Conservation (phyloP, 371 early-diverging fungal genomes). For the Lichtheimia hyalospora region DNA sequence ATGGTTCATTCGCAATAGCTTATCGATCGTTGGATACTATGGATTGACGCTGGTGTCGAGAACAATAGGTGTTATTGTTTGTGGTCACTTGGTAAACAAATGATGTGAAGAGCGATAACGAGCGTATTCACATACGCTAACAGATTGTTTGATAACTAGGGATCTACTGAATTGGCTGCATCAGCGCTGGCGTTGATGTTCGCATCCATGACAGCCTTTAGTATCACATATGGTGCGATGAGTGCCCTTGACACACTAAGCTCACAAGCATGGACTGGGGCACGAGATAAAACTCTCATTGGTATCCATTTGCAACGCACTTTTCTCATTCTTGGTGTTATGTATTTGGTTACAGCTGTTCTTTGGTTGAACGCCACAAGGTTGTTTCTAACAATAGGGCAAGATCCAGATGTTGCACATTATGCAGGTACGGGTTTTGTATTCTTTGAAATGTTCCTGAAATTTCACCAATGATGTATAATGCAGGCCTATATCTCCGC, state of each 20-base stretch:
- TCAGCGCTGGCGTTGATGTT: constrained; percentile 8
- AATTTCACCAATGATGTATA: not conserved
- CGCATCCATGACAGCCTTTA: not conserved
- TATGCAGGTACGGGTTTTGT: constrained; percentile 5
- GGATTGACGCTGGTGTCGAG: not conserved
- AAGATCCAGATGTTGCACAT: constrained; percentile 9
- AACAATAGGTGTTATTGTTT: not conserved
- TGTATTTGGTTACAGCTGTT: constrained; percentile 58
- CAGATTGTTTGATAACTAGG: not conserved
- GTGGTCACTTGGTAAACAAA: constrained; percentile 23
- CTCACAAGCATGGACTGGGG: constrained; percentile 83
- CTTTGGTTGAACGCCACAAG: constrained; percentile 55
- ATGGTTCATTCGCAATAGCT: constrained; percentile 5
- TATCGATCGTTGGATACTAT: not conserved
- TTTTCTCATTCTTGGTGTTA: constrained; percentile 68
- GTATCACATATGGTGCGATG: constrained; percentile 39
- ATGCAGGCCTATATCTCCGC: constrained; percentile 52
- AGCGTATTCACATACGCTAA: not conserved
- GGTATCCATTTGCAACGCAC: constrained; percentile 87
- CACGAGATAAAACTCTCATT: constrained; percentile 64
- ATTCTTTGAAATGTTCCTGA: not conserved
- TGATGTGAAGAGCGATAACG: not conserved
- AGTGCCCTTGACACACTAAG: constrained; percentile 86
- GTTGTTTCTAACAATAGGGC: constrained; percentile 8
- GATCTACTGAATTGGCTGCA: constrained; percentile 7